A percentile compares a stretch with the other conserved stretches of the same genome.
Conservation (phyloP, 2,329 filamentous ascomycete genomes). For the Verticillium longisporum region DNA sequence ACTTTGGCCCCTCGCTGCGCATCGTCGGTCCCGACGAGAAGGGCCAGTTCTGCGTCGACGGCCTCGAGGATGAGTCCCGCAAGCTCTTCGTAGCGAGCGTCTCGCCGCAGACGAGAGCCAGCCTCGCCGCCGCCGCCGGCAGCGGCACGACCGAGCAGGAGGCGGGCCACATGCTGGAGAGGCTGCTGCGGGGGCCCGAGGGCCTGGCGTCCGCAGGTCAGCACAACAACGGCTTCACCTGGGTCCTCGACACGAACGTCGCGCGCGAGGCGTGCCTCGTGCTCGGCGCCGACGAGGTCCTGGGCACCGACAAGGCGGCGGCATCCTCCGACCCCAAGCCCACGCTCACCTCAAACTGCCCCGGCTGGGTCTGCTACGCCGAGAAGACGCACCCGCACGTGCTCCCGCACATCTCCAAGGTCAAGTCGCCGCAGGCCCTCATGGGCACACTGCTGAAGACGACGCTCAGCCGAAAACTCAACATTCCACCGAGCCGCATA, state of each 20-base stretch:
- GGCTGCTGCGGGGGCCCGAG: conserved; percentile 63
- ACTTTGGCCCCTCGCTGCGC: conserved; percentile 51
- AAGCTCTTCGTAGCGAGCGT: conserved; percentile 88
- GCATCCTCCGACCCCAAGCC: conserved; percentile 33
- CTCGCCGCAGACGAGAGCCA: conserved; percentile 85
- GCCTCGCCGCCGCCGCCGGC: conserved; percentile 76
- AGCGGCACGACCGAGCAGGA: conserved; percentile 63
- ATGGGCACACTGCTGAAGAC: conserved; percentile 89
- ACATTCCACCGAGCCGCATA: conserved; percentile 69
- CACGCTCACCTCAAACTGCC: conserved; percentile 82
- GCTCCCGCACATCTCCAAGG: conserved; percentile 78
- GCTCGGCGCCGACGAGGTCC: conserved; percentile 66
- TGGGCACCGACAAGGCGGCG: conserved; percentile 20
- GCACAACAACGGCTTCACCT: conserved; percentile 72
- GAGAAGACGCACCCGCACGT: conserved; percentile 97
- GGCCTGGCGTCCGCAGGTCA: conserved; percentile 66
- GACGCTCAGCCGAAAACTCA: conserved; percentile 64
- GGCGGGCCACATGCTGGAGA: conserved; percentile 76
- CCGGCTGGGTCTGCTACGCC: conserved; percentile 97
- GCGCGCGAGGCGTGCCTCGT: conserved; percentile 80
- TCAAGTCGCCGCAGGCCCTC: conserved; percentile 92
- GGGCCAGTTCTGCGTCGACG: conserved; percentile 34
- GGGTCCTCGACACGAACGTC: conserved; percentile 85
- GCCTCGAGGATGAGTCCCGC: conserved; percentile 51
- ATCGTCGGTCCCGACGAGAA: conserved; percentile 23